phyloP scores from a whole-genome alignment of 2,329 filamentous ascomycete genomes.

The Dryadomyces quercivorus region DNA sequence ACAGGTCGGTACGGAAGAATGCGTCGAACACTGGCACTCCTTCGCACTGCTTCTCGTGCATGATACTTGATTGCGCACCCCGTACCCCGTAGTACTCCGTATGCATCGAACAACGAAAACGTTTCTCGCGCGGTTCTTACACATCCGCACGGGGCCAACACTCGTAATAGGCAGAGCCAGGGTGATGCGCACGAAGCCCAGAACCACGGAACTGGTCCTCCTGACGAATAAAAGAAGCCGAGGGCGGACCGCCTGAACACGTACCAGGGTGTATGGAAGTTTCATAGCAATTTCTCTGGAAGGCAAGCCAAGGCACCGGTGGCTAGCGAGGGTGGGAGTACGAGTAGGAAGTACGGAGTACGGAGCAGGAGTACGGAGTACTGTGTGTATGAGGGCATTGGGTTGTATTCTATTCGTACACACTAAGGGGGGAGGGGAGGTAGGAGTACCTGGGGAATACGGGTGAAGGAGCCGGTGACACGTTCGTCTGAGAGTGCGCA shows the following conservation, averaged over 20 bases:
- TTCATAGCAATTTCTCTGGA: background rate
- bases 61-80: too few species aligned
- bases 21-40: too few species aligned
- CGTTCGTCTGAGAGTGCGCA: background rate
- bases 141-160: background rate
- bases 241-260: background rate
- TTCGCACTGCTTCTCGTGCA: too few species aligned
- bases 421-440: too few species aligned
- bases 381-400: too few species aligned
- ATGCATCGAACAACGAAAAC: background rate
- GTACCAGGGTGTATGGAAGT: background rate
- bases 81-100: background rate
- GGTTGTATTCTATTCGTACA: too few species aligned
- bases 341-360: background rate
- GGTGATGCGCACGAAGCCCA: background rate
- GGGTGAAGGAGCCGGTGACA: background rate
- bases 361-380: background rate
- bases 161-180: background rate
- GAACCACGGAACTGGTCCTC: conserved; percentile 3
- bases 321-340: background rate
- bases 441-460: too few species aligned
- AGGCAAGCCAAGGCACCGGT: background rate
- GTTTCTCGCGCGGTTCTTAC: background rate
- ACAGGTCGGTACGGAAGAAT: too few species aligned
- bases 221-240: background rate